Base-by-base conservation (phyloP, 768 basidiomycete species). In the Leccinum rimulosum region DNA sequence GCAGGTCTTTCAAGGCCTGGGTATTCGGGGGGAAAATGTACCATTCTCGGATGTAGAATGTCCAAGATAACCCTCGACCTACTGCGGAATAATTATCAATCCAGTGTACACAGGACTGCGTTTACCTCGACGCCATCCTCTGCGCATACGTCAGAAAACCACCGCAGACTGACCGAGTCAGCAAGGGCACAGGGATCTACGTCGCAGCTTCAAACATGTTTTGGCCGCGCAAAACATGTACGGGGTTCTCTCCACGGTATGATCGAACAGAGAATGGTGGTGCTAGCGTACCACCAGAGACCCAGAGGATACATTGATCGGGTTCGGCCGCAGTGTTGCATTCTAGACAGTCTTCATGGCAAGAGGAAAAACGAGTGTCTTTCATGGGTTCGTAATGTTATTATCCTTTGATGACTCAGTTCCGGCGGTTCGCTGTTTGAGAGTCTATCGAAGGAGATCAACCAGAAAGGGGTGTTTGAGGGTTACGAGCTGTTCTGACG, bases 121-220 rank as follows among this genome's bases (percentile, higher is more conserved):
- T 64, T 55, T 55, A 56, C 65, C 14, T 65, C 17, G 49, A 50
- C 49, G 6, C 27, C 49, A 17, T 58, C 30, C 28, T 40, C 25
- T 49, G 27, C 36, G 25, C 17, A 31, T 6, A 48, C 27, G 12
- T 5, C 19, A 15, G 33, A 2, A 43, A 19, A 40, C 22, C 33
- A 47, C 27, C 52, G 15, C 35, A 48, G 51, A 15, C n/a, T 30
- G 19, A 19, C 35, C 15, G 48, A 60, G n/a, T 12, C 8, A 9
- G 45, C 50, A 53, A 27, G 31, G 17, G 28, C 17, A 30, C 31
- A 9, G 47, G 17, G 45, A 22, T 27, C 48, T 27, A 35, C 25
- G 22, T 27, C 17, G 14, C 30, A 36, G 36, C 19, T 22, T 45
- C 36, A 31, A 12, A 40, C 36, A n/a, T n/a, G 17, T 38, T 27